Evolutionary conservation across 148 eudicot genomes (phyloP).

Genomic region (Nyssa sinensis): DNA sequence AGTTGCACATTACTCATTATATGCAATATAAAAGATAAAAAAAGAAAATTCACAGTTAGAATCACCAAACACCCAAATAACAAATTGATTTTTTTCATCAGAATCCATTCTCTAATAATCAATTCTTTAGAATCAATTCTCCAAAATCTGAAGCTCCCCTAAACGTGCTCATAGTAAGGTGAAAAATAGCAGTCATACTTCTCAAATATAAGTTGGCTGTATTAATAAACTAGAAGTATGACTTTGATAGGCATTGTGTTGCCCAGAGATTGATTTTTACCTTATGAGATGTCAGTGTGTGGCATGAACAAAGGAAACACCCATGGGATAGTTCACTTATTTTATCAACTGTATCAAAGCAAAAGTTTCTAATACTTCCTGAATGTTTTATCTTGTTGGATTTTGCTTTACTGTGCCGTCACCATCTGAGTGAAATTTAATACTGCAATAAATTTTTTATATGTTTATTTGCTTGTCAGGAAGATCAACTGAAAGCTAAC

Average conservation of each 20-base stretch:
- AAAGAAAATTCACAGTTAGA: too few species aligned
- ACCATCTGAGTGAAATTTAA: neutral
- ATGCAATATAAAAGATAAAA: too few species aligned
- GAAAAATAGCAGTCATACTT: neutral
- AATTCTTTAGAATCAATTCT: too few species aligned
- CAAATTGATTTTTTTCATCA: too few species aligned
- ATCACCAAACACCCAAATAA: too few species aligned
- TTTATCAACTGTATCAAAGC: neutral
- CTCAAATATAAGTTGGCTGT: neutral
- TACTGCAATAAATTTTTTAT: neutral
- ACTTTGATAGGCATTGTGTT: neutral
- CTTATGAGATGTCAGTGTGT: neutral
- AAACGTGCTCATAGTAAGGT: neutral
- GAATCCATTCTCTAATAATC: too few species aligned
- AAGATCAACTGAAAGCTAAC: conserved; percentile 18
- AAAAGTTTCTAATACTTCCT: neutral
- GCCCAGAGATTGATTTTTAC: neutral
- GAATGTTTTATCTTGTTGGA: neutral
- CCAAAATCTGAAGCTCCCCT: too few species aligned
- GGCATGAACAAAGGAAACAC: neutral
- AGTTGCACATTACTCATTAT: too few species aligned
- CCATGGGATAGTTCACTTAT: neutral
- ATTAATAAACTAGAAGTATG: too few species aligned
- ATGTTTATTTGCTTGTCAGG: neutral
- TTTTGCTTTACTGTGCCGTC: neutral